A percentile compares a stretch with the other conserved stretches of the same genome.
phyloP scores from a whole-genome alignment of 345 rosid genomes.

The Xanthoceras sorbifolium region DNA sequence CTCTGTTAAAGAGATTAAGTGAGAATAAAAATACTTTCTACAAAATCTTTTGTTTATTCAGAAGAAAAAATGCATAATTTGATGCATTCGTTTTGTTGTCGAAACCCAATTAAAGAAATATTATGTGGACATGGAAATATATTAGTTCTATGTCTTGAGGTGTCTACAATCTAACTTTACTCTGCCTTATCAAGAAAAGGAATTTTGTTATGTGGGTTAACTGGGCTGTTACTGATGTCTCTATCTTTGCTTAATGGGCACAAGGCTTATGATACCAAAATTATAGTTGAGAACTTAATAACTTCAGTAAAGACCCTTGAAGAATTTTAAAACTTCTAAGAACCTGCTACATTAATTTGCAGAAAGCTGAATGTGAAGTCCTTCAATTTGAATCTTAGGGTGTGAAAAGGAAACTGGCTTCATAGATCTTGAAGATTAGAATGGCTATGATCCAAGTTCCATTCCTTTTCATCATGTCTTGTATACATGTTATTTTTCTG shows the following conservation, averaged over 20 bases:
- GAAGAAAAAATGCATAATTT: neutral
- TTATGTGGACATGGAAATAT: neutral
- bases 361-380: neutral
- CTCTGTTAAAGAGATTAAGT: no score
- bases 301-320: neutral
- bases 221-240: neutral
- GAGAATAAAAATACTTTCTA: no score
- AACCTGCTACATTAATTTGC: neutral
- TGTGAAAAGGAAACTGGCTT: neutral
- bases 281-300: neutral
- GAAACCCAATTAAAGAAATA: neutral
- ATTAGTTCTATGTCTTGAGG: neutral
- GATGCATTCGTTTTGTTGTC: neutral
- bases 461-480: neutral
- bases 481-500: neutral
- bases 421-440: neutral
- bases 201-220: neutral
- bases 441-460: neutral
- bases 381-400: neutral
- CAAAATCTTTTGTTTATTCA: neutral
- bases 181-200: neutral
- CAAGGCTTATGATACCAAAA: neutral
- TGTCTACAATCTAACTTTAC: neutral
- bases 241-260: neutral
- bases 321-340: neutral